Evolutionary conservation across 805 yeast genomes (phyloP).

Genomic region (Huiozyma sinensis): DNA sequence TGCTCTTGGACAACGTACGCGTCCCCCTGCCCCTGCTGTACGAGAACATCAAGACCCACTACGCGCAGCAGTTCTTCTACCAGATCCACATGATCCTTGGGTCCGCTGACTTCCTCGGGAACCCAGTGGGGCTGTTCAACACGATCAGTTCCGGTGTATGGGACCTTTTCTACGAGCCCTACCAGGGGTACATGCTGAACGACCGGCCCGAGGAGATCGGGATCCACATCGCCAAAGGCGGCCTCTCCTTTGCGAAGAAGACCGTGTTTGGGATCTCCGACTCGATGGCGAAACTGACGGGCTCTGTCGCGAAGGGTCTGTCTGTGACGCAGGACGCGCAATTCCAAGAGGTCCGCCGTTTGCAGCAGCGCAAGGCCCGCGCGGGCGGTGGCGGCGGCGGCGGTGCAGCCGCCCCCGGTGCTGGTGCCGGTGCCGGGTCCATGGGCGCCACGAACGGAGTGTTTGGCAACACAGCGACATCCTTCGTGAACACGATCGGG

Average conservation of each 20-base stretch:
- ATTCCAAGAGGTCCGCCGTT: conserved; percentile 73
- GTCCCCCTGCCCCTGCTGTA: conserved; percentile 69
- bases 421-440: no score
- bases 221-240: conserved; percentile 92
- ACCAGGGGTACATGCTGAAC: conserved; percentile 86
- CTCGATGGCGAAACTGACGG: conserved; percentile 85
- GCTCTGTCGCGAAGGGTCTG: conserved; percentile 88
- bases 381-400: conserved; percentile 32
- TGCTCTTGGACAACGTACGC: conserved; percentile 78
- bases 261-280: conserved; percentile 93
- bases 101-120: conserved; percentile 91
- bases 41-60: conserved; percentile 69
- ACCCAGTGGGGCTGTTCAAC: conserved; percentile 94
- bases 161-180: conserved; percentile 96
- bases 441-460: conserved; percentile 37
- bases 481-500: conserved; percentile 75
- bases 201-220: conserved; percentile 96
- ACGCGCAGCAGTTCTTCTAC: conserved; percentile 82
- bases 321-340: conserved; percentile 78
- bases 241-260: conserved; percentile 84
- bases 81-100: conserved; percentile 90
- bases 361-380: conserved; percentile 46
- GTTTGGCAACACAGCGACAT: conserved; percentile 73
- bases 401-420: no score
- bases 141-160: conserved; percentile 88